phyloP scores from a whole-genome alignment of 2,329 filamentous ascomycete genomes.

The Penicillium sp. region DNA sequence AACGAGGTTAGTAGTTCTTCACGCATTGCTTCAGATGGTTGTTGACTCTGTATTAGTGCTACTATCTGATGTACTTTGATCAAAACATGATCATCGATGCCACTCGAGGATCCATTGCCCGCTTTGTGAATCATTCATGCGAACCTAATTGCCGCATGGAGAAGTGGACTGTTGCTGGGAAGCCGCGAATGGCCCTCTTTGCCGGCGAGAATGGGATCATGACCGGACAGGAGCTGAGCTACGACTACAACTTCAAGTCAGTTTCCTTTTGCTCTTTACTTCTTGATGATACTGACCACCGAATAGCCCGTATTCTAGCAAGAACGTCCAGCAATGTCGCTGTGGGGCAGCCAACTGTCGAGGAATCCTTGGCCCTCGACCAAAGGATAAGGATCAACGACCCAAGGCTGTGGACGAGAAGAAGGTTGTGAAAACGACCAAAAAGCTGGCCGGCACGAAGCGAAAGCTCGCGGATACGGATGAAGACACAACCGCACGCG shows the following conservation, averaged over 20 bases:
- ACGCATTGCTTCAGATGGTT: background rate
- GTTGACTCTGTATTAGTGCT: constrained; percentile 58
- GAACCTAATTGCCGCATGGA: constrained; percentile 96
- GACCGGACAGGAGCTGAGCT: constrained; percentile 93
- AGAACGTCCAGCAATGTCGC: constrained; percentile 59
- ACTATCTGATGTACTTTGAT: constrained; percentile 98
- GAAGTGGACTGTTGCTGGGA: constrained; percentile 91
- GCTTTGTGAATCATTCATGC: constrained; percentile 97
- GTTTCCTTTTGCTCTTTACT: constrained; percentile 18
- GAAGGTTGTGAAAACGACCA: constrained; percentile 16
- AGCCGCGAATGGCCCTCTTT: constrained; percentile 94
- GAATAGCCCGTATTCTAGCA: constrained; percentile 52
- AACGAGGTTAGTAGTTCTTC: constrained; percentile 63
- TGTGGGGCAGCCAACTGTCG: constrained; percentile 59
- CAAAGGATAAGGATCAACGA: constrained; percentile 45
- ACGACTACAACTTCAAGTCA: constrained; percentile 76
- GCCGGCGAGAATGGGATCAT: constrained; percentile 83
- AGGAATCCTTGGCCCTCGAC: constrained; percentile 55
- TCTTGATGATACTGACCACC: constrained; percentile 10
- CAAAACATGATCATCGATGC: constrained; percentile 99
- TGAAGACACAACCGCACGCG: constrained; percentile 24
- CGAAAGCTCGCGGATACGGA: constrained; percentile 29
- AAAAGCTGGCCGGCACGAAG: constrained; percentile 26
- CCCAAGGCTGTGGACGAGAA: constrained; percentile 29
- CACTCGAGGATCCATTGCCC: constrained; percentile 88